Conservation (phyloP, 768 basidiomycete genomes). For the Lactarius sp. region DNA sequence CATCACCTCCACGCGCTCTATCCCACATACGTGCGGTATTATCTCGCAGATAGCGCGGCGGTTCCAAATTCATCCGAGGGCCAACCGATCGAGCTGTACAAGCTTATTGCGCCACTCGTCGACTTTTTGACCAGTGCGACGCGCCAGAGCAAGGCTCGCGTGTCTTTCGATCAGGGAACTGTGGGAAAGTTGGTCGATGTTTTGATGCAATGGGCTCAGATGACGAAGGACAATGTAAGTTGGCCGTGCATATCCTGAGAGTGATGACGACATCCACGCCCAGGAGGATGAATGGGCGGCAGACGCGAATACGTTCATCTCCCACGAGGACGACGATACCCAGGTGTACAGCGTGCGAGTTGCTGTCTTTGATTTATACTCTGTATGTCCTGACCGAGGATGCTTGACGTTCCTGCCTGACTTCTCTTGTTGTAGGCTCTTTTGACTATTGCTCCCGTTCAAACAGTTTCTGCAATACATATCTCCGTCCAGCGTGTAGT, state of each 20-base stretch:
- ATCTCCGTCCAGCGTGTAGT: slow-evolving; percentile 51
- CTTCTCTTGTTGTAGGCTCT: slow-evolving; percentile 41
- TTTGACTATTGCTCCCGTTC: slow-evolving; percentile 48
- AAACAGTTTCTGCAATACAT: slow-evolving; percentile 52
- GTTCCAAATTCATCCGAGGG: slow-evolving; percentile 69
- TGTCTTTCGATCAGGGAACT: slow-evolving; percentile 54
- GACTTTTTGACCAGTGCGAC: slow-evolving; percentile 71
- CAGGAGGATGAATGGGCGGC: slow-evolving; percentile 90
- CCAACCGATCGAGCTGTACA: slow-evolving; percentile 66
- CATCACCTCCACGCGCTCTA: slow-evolving; percentile 55
- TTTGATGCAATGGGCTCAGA: slow-evolving; percentile 71
- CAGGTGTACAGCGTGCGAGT: slow-evolving; percentile 77
- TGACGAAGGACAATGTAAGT: slow-evolving; percentile 85
- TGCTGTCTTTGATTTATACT: slow-evolving; percentile 78
- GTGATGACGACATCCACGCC: neutral
- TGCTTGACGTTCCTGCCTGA: slow-evolving; percentile 4
- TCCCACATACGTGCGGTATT: slow-evolving; percentile 56
- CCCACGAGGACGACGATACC: slow-evolving; percentile 91
- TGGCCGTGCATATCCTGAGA: neutral
- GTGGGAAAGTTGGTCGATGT: slow-evolving; percentile 46
- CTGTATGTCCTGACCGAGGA: slow-evolving; percentile 41
- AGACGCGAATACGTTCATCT: slow-evolving; percentile 88
- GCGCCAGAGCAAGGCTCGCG: slow-evolving; percentile 58
- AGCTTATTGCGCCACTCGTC: slow-evolving; percentile 71
- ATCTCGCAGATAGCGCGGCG: slow-evolving; percentile 50